Evolutionary conservation across 768 basidiomycete species (phyloP), one percentile per base, ranked within the genome.

Genomic region (Clitopilus hobsonii): DNA sequence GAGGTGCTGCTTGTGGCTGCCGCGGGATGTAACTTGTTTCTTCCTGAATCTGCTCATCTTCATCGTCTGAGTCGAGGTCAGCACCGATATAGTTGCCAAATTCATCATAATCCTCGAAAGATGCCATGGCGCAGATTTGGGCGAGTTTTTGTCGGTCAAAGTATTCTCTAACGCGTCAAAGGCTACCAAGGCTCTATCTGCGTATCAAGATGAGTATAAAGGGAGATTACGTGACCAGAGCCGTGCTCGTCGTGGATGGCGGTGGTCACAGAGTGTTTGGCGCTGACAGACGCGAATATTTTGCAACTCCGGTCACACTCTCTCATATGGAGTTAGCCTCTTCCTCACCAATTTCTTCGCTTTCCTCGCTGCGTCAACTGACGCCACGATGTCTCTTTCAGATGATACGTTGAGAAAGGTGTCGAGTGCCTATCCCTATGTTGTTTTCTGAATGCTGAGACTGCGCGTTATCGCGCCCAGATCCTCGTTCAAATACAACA

Each of bases 41-140:
- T 30, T 80, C 71, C 63, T 81, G 84, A 58, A 76, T 76, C 50
- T 78, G 63, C 54, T 82, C 83, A 55, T 82, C 87, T 60, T 82
- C 83, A 51, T 90, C 88, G 65, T 96, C 94, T 28, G 94, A 96
- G 63, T 91, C 93, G 49, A 96, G 75, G 76, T 96, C 95, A 23
- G 85, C 93, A 57, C 94, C 95, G 67, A 98, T 95, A 72, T 98
- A 97, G 79, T 97, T 98, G 61, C 94, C 95, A 66, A 96, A 96
- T 74, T 98, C 91, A 64, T 92, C 90, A 64, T 92, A 92, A 68
- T 92, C 90, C 63, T 92, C 90, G 61, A 91, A 74, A 18, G 79
- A 80, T 57, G 78, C 75, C 74, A 77, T 76, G 25, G 51, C 52
- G n/a, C 51, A 25, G 24, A 22, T 22, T 26, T 27, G 47, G 38